Evolutionary conservation across 2,329 filamentous ascomycete species (phyloP).

Genomic region (Fonsecaea monophora): DNA sequence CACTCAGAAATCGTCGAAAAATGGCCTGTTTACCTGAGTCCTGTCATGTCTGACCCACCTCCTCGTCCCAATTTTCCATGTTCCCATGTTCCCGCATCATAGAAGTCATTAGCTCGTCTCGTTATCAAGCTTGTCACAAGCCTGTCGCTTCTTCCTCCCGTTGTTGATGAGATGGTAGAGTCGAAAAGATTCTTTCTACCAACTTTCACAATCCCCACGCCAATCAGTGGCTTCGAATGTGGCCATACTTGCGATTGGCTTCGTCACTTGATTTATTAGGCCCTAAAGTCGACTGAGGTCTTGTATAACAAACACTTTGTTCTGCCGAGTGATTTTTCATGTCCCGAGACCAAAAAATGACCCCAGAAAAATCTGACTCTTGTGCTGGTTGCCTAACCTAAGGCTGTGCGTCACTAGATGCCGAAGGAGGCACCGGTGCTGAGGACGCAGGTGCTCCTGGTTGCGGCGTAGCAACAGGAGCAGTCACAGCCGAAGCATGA

Average conservation of each 20-base stretch:
- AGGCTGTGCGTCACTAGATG: background rate
- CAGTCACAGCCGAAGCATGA: background rate
- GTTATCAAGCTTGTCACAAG: background rate
- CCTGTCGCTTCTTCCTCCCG: background rate
- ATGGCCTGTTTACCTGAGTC: background rate
- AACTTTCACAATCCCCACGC: background rate
- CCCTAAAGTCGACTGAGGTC: conserved; percentile 3
- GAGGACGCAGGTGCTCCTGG: background rate
- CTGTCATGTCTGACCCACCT: background rate
- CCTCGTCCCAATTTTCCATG: background rate
- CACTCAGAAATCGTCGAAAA: background rate
- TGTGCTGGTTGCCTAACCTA: background rate
- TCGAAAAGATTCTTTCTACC: background rate
- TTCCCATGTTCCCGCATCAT: conserved; percentile 1
- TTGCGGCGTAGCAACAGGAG: background rate
- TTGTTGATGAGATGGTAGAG: background rate
- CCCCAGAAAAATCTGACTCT: background rate
- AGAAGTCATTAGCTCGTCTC: conserved; percentile 6
- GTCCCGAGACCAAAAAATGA: background rate
- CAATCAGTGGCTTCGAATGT: background rate
- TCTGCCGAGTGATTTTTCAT: background rate
- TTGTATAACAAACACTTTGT: background rate
- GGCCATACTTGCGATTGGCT: background rate
- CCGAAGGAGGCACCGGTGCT: background rate
- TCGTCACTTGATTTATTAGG: conserved; percentile 11